Evolutionary conservation across 495 filamentous ascomycete genomes (phyloP).

Genomic region (Amniculicola lignicola): DNA sequence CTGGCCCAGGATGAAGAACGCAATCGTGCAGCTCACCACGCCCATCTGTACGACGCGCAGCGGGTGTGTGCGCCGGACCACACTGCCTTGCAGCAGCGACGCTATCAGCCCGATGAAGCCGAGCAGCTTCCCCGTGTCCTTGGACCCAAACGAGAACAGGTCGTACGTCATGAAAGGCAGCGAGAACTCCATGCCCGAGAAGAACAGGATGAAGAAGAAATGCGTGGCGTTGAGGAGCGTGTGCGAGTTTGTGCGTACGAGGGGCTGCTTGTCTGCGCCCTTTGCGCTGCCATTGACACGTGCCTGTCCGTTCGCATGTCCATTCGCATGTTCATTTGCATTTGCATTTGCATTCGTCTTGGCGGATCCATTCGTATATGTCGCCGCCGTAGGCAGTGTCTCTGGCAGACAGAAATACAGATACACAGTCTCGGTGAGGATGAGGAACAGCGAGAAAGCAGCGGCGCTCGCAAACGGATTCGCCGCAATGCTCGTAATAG

Average conservation of each 20-base stretch:
- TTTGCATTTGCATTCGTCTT: conserved; percentile 8
- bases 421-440: conserved; percentile 81
- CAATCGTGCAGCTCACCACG: conserved; percentile 68
- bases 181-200: conserved; percentile 94
- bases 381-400: conserved; percentile 59
- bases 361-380: conserved; percentile 24
- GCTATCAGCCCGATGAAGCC: conserved; percentile 93
- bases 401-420: conserved; percentile 87
- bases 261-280: conserved; percentile 32
- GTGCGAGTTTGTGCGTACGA: conserved; percentile 70
- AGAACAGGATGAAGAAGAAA: conserved; percentile 89
- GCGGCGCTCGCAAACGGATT: conserved; percentile 95
- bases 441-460: conserved; percentile 73
- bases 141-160: conserved; percentile 75
- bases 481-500: conserved; percentile 67
- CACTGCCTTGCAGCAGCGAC: conserved; percentile 78
- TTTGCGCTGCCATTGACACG: no score
- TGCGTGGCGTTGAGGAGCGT: conserved; percentile 81
- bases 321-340: conserved; percentile 6
- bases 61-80: conserved; percentile 78
- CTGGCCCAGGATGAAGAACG: conserved; percentile 76
- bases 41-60: conserved; percentile 74
- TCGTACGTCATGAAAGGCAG: conserved; percentile 97
- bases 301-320: background rate
- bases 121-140: conserved; percentile 79